Evolutionary conservation across 2,329 filamentous ascomycete species (phyloP), one percentile per base, ranked within the genome.

Genomic region (Scytalidium lignicola): DNA sequence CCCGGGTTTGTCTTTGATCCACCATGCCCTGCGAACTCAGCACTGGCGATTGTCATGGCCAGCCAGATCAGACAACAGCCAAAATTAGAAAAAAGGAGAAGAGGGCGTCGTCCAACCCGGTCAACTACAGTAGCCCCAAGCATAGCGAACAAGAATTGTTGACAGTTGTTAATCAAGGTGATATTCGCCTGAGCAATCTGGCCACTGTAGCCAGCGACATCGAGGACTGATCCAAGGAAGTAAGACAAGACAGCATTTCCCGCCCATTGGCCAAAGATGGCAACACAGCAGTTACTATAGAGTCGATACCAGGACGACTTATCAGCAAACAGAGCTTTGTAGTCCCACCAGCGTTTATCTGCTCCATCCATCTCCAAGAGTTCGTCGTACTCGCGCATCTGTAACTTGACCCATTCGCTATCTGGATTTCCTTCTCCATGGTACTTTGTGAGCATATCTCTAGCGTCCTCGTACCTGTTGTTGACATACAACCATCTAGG

Each of bases 321-420:
- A 2, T 70, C 72, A 54, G 73, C 72, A 66, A 74, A 75, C 1
- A 79, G 68, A 54, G 75, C 75, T 42, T 69, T 65, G 58, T 78
- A 79, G 57, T 79, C 75, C 71, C 73, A 78, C 74, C 74, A 79
- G 43, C 70, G 68, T 65, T 78, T 78, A 51, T 79, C 76, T 1
- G 74, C 73, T 7, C 72, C 74, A 46, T 76, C 71, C 7, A 66
- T 66, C n/a, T 71, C 69, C 8, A 69, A 58, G 65, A 76, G 72
- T 51, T 79, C 74, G 55, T 73, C 70, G 51, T 78, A 68, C 58
- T 75, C 73, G 29, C 61, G 60, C 43, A 73, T 61, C 58, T 79
- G 73, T 2, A 80, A 67, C 55, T 72, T 68, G 2, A 79, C 77
- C 54, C 77, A 72, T 2, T 75, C 68, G 49, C 75, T 73, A 12